Conservation (phyloP, 805 yeast genomes). For the Candida montana region DNA sequence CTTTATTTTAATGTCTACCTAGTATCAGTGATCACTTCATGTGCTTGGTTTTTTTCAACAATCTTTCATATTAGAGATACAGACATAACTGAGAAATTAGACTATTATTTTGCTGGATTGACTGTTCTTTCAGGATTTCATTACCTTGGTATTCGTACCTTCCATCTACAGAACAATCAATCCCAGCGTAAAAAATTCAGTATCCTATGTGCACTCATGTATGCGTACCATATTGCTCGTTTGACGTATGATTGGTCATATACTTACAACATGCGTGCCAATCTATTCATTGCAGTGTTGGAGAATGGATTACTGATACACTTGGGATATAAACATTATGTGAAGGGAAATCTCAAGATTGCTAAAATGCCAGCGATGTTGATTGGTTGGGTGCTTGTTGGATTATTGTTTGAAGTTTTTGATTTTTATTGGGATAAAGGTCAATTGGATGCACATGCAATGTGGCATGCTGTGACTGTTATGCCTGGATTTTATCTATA, state of each 20-base stretch:
- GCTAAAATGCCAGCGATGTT: constrained; percentile 45
- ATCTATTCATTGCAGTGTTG: constrained; percentile 68
- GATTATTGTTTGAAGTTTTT: constrained; percentile 86
- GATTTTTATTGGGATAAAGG: constrained; percentile 75
- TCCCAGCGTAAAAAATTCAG: constrained; percentile 36
- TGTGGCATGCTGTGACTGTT: constrained; percentile 90
- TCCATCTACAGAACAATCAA: constrained; percentile 45
- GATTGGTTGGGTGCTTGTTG: constrained; percentile 51
- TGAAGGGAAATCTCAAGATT: constrained; percentile 13
- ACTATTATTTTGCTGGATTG: constrained; percentile 89
- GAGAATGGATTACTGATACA: constrained; percentile 50
- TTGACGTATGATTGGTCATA: constrained; percentile 77
- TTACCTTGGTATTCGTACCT: constrained; percentile 55
- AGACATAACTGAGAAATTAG: constrained; percentile 72
- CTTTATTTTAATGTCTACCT: constrained; percentile 33
- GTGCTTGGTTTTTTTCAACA: constrained; percentile 85
- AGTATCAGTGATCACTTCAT: constrained; percentile 61
- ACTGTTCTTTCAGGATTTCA: constrained; percentile 80
- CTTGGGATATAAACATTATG: constrained; percentile 29
- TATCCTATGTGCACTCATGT: constrained; percentile 41
- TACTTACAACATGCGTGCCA: constrained; percentile 90
- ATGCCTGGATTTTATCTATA: constrained; percentile 77
- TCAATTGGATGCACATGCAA: constrained; percentile 82
- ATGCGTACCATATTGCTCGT: constrained; percentile 59
- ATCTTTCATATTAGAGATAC: constrained; percentile 87